phyloP scores from a whole-genome alignment of 345 rosid species.

The Rhodamnia argentea region DNA sequence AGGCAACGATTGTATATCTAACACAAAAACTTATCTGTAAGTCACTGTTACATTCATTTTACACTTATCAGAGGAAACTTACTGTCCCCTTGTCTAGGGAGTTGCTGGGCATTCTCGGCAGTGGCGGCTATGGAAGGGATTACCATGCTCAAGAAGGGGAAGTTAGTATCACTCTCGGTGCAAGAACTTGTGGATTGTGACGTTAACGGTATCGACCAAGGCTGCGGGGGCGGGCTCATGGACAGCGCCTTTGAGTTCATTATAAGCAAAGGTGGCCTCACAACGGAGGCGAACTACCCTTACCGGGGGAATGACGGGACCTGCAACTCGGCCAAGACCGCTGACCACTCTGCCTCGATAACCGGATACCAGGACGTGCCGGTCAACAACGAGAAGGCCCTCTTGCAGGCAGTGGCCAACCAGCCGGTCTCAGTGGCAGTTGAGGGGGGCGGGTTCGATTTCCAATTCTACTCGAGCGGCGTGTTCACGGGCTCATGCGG shows the following conservation, averaged over 20 bases:
- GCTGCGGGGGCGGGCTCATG: conserved; percentile 37
- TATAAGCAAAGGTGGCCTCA: conserved; percentile 22
- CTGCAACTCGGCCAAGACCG: conserved; percentile 11
- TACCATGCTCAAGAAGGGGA: conserved; percentile 24
- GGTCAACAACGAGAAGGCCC: conserved; percentile 29
- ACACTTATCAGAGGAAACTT: background rate
- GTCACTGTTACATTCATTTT: background rate
- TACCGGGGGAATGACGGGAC: conserved; percentile 16
- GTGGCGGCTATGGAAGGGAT: conserved; percentile 49
- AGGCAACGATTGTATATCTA: background rate
- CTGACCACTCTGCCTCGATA: conserved; percentile 7
- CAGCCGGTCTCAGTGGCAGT: conserved; percentile 46
- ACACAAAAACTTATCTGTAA: background rate
- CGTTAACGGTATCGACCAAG: conserved; percentile 3
- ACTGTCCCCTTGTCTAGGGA: conserved; percentile 9
- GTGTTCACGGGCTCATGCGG: conserved; percentile 31
- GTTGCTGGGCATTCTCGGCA: conserved; percentile 60
- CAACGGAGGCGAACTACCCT: conserved; percentile 32
- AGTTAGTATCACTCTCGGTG: conserved; percentile 35
- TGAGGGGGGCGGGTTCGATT: conserved; percentile 5
- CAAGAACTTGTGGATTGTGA: conserved; percentile 51
- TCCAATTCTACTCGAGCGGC: conserved; percentile 29
- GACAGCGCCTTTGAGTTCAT: conserved; percentile 29
- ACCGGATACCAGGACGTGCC: conserved; percentile 27
- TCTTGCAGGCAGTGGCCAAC: conserved; percentile 28